Percentiles rank a stretch among this genome's conserved stretches.
Evolutionary conservation across 78 protist species (phyloP).

Genomic region (Ministeria vibrans): DNA sequence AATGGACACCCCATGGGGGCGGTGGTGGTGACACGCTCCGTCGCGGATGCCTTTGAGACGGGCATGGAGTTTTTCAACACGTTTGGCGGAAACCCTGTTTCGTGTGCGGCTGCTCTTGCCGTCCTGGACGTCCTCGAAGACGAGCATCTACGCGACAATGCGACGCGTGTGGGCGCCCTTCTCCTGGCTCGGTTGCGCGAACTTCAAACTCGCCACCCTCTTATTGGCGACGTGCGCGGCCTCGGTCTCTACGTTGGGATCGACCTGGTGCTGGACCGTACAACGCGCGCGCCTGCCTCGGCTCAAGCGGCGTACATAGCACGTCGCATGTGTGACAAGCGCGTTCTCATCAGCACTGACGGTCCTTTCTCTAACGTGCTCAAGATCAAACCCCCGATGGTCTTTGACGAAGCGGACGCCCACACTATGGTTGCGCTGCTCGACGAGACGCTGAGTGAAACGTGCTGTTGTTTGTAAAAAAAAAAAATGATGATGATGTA

Average conservation of each 20-base stretch:
- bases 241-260: conserved; percentile 69
- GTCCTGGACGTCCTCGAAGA: conserved; percentile 40
- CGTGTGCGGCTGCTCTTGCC: conserved; percentile 55
- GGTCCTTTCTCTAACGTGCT: conserved; percentile 53
- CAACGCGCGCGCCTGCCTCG: conserved; percentile 22
- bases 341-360: conserved; percentile 27
- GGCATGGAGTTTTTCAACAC: conserved; percentile 63
- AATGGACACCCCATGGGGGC: conserved; percentile 76
- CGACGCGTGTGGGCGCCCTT: conserved; percentile 8
- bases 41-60: not conserved
- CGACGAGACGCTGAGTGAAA: too few relatives aligned
- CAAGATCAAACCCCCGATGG: conserved; percentile 64
- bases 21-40: conserved; percentile 35
- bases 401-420: conserved; percentile 20
- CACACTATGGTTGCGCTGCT: conserved; percentile 13
- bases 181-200: not conserved
- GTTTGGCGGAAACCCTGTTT: conserved; percentile 74
- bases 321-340: not conserved
- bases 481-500: too few relatives aligned
- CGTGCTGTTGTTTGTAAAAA: too few relatives aligned
- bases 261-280: conserved; percentile 57
- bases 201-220: not conserved
- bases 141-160: conserved; percentile 29
- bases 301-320: not conserved
- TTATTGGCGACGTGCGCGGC: conserved; percentile 79